Conservation (phyloP, 2,329 filamentous ascomycete species). For the Apiospora kogelbergensis region DNA sequence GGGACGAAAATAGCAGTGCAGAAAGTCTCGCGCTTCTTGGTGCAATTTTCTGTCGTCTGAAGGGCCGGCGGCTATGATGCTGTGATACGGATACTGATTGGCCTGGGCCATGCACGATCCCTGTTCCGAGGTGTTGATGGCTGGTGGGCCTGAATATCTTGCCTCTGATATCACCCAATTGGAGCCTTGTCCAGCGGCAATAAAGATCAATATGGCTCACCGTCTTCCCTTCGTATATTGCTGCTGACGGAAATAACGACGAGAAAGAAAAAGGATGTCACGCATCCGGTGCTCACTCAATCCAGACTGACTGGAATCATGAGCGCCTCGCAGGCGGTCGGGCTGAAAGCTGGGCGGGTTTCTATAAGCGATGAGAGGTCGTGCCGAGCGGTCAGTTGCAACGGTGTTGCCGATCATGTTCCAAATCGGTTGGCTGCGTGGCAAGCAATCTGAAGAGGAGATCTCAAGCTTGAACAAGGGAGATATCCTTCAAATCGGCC, state of each 20-base stretch:
- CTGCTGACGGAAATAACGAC: not conserved
- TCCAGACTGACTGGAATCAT: not conserved
- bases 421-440: not conserved
- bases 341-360: slow-evolving; percentile 4
- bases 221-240: not conserved
- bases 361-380: slow-evolving; percentile 5
- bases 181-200: not conserved
- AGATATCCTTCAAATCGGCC: not conserved
- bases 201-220: slow-evolving; percentile 5
- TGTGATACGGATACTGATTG: slow-evolving; percentile 5
- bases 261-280: not conserved
- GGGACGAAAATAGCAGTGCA: slow-evolving; percentile 7
- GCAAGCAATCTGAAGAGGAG: not conserved
- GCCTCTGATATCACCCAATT: not conserved
- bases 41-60: not conserved
- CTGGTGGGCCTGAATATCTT: slow-evolving; percentile 1
- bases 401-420: not conserved
- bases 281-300: not conserved
- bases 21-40: not conserved
- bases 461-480: not conserved
- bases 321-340: not conserved
- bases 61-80: not conserved
- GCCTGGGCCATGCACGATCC: not conserved
- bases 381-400: not conserved
- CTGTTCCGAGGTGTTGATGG: not conserved